Conservation (phyloP, 768 basidiomycete genomes). For the Gyrodon lividus region DNA sequence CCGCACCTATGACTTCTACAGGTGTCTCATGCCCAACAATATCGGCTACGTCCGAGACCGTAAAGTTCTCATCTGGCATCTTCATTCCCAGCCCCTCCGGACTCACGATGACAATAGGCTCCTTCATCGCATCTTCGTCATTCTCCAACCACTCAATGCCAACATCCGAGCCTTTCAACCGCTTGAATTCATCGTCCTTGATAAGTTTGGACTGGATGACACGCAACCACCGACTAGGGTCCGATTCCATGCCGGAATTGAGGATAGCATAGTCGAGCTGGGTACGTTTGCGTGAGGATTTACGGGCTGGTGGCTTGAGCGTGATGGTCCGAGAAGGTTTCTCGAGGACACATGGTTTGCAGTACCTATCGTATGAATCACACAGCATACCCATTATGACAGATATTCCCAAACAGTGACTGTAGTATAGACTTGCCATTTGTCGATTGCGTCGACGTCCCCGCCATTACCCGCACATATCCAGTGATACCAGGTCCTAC, state of each 20-base stretch:
- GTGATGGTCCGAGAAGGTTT: slow-evolving; percentile 67
- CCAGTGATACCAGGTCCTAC: slow-evolving; percentile 86
- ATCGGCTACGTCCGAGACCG: slow-evolving; percentile 78
- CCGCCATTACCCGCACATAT: slow-evolving; percentile 67
- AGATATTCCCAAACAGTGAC: slow-evolving; percentile 11
- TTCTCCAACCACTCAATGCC: slow-evolving; percentile 70
- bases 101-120: slow-evolving; percentile 78
- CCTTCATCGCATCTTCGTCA: slow-evolving; percentile 71
- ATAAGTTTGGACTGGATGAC: slow-evolving; percentile 69
- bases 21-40: slow-evolving; percentile 75
- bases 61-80: slow-evolving; percentile 73
- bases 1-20: slow-evolving; percentile 88
- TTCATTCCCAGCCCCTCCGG: slow-evolving; percentile 87
- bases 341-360: slow-evolving; percentile 56
- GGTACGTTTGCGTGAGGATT: slow-evolving; percentile 73
- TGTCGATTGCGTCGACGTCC: slow-evolving; percentile 68
- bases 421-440: slow-evolving; percentile 54
- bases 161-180: slow-evolving; percentile 68
- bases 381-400: slow-evolving; percentile 11
- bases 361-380: slow-evolving; percentile 55
- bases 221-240: slow-evolving; percentile 61
- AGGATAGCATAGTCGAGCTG: slow-evolving; percentile 80
- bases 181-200: slow-evolving; percentile 59
- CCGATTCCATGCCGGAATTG: slow-evolving; percentile 61
- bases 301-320: slow-evolving; percentile 74